These are phyloP conservation scores for Favolaschia claudopus DNA, from an alignment of 768 basidiomycete species.

Conservation along the genomic window DNA sequence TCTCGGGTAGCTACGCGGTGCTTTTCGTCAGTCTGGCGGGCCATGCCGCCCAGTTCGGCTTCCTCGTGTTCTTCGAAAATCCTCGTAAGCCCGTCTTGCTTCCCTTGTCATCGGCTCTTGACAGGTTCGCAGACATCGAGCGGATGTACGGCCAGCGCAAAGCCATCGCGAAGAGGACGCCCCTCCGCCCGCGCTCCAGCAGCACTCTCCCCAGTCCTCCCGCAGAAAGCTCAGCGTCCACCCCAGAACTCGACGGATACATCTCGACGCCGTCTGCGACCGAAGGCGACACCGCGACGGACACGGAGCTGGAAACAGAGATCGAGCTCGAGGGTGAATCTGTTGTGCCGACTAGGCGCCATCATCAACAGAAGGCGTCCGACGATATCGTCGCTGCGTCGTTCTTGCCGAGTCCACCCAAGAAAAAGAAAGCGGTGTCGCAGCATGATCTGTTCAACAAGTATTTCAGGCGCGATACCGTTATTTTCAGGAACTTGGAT, in stretches of 20 bases:
- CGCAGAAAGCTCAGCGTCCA: conserved; percentile 25
- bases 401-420: conserved; percentile 32
- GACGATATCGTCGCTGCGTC: conserved; percentile 47
- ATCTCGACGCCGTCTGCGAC: conserved; percentile 66
- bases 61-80: conserved; percentile 95
- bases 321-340: conserved; percentile 56
- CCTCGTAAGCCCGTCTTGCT: conserved; percentile 73
- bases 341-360: background rate
- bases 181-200: conserved; percentile 47
- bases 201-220: conserved; percentile 24
- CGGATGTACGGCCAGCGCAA: conserved; percentile 93
- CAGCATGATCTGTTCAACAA: conserved; percentile 90
- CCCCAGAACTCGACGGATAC: conserved; percentile 34
- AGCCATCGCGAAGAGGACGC: conserved; percentile 85
- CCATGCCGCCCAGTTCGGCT: conserved; percentile 96
- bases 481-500: conserved; percentile 85
- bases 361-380: conserved; percentile 38
- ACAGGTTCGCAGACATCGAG: conserved; percentile 76
- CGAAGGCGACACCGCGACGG: conserved; percentile 77
- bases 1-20: conserved; percentile 88
- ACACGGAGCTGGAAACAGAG: conserved; percentile 69
- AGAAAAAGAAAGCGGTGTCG: conserved; percentile 52
- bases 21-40: conserved; percentile 93
- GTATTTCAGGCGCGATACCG: conserved; percentile 89
- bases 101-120: conserved; percentile 1